Evolutionary conservation across 108 stramenopile species (phyloP).

Genomic region (Cyclotella choctawhatcheeana): DNA sequence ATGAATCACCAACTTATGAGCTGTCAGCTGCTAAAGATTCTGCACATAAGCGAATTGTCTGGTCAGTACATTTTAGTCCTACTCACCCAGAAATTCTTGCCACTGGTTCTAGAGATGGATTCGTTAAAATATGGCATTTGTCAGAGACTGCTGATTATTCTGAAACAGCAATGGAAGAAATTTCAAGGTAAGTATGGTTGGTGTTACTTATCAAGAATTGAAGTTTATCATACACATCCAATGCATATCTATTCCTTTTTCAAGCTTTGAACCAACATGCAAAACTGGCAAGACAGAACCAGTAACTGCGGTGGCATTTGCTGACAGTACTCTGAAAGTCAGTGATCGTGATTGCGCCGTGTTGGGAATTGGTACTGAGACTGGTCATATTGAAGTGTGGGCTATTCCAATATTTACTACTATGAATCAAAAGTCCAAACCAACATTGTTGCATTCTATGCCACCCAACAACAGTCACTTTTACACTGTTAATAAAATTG

Average conservation of each 20-base stretch:
- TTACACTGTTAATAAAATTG: conserved; percentile 47
- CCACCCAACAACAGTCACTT: conserved; percentile 35
- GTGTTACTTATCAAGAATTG: neutral
- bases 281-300: conserved; percentile 60
- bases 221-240: conserved; percentile 6
- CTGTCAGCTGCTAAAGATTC: conserved; percentile 71
- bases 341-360: conserved; percentile 30
- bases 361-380: conserved; percentile 76
- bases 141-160: conserved; percentile 26
- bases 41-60: conserved; percentile 89
- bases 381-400: conserved; percentile 83
- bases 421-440: neutral
- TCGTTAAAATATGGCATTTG: conserved; percentile 80
- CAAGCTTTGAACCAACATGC: conserved; percentile 49
- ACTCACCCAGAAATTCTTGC: conserved; percentile 66
- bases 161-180: conserved; percentile 38
- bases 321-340: conserved; percentile 41
- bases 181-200: conserved; percentile 25
- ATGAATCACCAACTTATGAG: conserved; percentile 27
- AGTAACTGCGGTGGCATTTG: conserved; percentile 82
- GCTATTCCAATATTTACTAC: conserved; percentile 35
- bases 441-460: conserved; percentile 33
- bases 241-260: conserved; percentile 34
- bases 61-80: conserved; percentile 84
- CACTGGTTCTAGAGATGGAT: conserved; percentile 84